Percentiles rank a stretch among this genome's conserved stretches.
These are phyloP conservation scores for Sporisorium graminicola DNA, from an alignment of 1,284 basidiomycete genomes.

Conservation along the genomic window DNA sequence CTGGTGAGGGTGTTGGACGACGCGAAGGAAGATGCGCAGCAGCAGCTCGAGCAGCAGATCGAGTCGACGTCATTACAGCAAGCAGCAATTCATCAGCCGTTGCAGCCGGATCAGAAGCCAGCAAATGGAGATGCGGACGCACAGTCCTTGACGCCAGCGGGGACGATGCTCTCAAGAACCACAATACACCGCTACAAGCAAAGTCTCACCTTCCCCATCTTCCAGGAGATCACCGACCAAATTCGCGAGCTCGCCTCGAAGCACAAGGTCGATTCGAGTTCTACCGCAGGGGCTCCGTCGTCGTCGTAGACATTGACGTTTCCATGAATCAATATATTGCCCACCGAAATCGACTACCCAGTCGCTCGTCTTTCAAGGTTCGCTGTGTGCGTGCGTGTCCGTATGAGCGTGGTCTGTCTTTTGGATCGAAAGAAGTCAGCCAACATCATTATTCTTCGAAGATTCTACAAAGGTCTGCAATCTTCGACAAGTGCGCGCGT, in stretches of 20 bases:
- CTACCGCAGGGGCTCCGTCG: neutral
- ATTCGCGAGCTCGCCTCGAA: conserved; percentile 30
- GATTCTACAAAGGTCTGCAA: too few species aligned
- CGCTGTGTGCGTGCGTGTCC: neutral
- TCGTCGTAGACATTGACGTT: neutral
- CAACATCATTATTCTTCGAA: too few species aligned
- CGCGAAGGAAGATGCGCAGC: conserved; percentile 69
- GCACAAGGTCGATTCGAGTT: conserved; percentile 9
- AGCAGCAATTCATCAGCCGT: conserved; percentile 20
- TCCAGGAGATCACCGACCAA: conserved; percentile 58
- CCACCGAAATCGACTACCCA: neutral
- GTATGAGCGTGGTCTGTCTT: too few species aligned
- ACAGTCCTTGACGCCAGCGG: conserved; percentile 25
- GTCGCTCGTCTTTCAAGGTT: neutral
- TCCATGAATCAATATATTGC: neutral
- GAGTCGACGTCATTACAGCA: conserved; percentile 6
- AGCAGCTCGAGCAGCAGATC: conserved; percentile 17
- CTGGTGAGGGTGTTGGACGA: conserved; percentile 89
- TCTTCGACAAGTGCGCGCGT: neutral
- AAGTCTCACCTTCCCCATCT: conserved; percentile 65
- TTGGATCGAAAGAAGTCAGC: too few species aligned
- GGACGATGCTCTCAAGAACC: conserved; percentile 58
- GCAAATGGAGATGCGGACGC: neutral
- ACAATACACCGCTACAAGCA: conserved; percentile 61
- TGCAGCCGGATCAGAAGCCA: neutral